These are phyloP conservation scores for Coemansia sp. DNA, from an alignment of 192 early-diverging fungal species.

Conservation along the genomic window DNA sequence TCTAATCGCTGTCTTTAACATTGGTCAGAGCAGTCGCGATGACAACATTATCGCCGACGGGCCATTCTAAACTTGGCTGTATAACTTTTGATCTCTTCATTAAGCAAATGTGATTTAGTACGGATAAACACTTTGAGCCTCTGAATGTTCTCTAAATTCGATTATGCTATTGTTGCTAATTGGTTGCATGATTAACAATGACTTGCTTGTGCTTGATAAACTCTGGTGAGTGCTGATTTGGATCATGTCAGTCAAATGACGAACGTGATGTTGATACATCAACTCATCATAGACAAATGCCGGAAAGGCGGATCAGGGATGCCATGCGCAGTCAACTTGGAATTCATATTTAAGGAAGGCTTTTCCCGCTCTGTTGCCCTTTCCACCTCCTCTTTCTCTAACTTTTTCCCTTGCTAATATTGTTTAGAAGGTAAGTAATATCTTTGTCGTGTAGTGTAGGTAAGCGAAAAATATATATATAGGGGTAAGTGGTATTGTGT, in stretches of 20 bases:
- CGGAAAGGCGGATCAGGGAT: not conserved
- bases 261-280: not conserved
- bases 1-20: slow-evolving; percentile 4
- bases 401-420: no score
- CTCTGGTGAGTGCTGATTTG: not conserved
- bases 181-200: not conserved
- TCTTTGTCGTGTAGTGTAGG: no score
- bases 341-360: not conserved
- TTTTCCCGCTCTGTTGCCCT: not conserved
- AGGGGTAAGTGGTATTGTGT: no score
- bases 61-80: not conserved
- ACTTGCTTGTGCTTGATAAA: not conserved
- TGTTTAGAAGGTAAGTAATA: no score
- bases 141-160: not conserved
- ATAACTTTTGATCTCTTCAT: not conserved
- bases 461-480: no score
- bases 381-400: no score
- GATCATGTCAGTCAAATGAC: not conserved
- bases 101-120: not conserved
- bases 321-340: not conserved
- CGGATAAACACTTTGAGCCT: not conserved
- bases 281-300: not conserved
- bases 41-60: slow-evolving; percentile 8
- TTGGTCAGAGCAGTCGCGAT: not conserved
- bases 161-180: not conserved